Conservation (phyloP, 1,284 basidiomycete species). For the Cronartium ribicola region DNA sequence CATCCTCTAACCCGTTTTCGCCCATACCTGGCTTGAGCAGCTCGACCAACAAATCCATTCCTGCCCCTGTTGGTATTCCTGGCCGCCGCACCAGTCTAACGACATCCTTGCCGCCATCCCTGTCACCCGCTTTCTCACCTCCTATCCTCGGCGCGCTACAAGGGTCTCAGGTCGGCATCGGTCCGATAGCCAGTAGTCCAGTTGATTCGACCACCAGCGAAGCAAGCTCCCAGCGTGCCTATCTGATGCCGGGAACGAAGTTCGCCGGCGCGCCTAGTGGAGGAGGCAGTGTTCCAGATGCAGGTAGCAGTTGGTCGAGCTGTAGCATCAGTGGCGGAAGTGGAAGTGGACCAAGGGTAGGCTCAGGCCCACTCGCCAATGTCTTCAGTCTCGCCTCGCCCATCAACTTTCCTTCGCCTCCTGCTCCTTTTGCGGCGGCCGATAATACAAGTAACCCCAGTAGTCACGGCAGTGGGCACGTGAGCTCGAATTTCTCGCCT, state of each 20-base stretch:
- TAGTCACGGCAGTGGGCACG: conserved; percentile 26
- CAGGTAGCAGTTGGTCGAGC: conserved; percentile 24
- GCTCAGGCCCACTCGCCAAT: conserved; percentile 1
- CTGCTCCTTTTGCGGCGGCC: conserved; percentile 8
- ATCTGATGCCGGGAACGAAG: background rate
- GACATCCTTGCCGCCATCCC: conserved; percentile 47
- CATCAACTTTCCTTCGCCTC: conserved; percentile 16
- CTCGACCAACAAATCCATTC: conserved; percentile 42
- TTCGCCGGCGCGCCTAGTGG: conserved; percentile 5
- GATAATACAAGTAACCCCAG: conserved; percentile 19
- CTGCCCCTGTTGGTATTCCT: conserved; percentile 18
- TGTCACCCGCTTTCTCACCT: background rate
- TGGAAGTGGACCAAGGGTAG: background rate
- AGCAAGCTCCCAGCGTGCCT: conserved; percentile 7
- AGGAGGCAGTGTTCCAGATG: conserved; percentile 7
- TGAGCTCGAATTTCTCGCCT: conserved; percentile 26
- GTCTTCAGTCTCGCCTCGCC: conserved; percentile 27
- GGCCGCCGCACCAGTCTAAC: conserved; percentile 29
- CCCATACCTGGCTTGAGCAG: conserved; percentile 48
- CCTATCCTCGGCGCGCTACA: background rate
- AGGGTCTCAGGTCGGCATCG: background rate
- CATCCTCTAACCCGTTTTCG: conserved; percentile 33
- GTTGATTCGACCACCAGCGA: conserved; percentile 1
- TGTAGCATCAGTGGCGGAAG: conserved; percentile 11
- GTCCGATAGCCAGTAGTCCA: conserved; percentile 12